These are phyloP conservation scores for Plantago ovata DNA, from an alignment of 257 asterid genomes.

Conservation along the genomic window DNA sequence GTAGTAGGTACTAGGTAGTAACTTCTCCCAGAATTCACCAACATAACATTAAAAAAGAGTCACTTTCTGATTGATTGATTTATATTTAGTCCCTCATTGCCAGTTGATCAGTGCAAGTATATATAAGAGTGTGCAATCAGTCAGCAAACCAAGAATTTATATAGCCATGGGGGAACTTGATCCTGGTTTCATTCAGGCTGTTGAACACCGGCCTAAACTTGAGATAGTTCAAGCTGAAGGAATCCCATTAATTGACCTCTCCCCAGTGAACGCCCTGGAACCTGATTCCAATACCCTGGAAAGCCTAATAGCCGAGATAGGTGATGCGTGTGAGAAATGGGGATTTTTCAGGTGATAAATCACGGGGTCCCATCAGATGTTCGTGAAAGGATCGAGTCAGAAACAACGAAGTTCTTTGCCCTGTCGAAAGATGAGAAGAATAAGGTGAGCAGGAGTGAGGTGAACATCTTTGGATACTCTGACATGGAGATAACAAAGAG, in stretches of 20 bases:
- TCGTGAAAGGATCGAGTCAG: conserved; percentile 45
- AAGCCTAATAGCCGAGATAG: conserved; percentile 39
- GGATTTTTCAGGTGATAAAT: conserved; percentile 80
- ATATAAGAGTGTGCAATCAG: neutral
- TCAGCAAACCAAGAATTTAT: neutral
- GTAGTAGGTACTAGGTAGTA: too few relatives aligned
- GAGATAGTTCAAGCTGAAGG: conserved; percentile 36
- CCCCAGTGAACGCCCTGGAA: conserved; percentile 26
- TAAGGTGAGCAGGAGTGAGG: conserved; percentile 43
- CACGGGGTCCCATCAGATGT: conserved; percentile 61
- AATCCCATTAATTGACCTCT: conserved; percentile 68
- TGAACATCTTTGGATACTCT: conserved; percentile 50
- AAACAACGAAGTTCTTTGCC: conserved; percentile 45
- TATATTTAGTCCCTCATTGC: neutral
- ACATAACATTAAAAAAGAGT: neutral
- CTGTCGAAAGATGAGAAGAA: conserved; percentile 53
- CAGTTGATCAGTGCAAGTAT: neutral
- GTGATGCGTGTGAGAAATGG: conserved; percentile 58
- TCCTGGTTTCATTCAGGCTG: conserved; percentile 49
- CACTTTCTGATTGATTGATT: neutral
- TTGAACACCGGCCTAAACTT: conserved; percentile 60
- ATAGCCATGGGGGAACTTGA: conserved; percentile 43
- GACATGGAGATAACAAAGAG: conserved; percentile 65
- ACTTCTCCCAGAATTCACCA: conserved; percentile 21
- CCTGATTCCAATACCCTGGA: conserved; percentile 19